Base-by-base conservation (phyloP, 2,329 filamentous ascomycete genomes). In the Colletotrichum filicis region DNA sequence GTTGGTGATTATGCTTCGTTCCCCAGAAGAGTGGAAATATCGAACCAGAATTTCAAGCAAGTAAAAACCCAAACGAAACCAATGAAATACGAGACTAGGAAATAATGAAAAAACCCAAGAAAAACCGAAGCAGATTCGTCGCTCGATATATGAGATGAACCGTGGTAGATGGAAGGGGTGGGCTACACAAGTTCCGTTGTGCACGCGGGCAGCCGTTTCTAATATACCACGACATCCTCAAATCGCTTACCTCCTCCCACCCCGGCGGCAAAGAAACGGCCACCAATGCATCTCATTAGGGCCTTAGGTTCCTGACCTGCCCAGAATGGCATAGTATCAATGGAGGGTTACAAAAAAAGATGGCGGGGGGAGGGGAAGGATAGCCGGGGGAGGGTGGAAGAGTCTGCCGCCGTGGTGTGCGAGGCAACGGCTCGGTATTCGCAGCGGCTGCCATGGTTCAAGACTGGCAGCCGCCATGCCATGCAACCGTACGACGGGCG, bases 81-180 rank as follows among this genome's bases (percentile, higher is more conserved):
- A 74, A 71, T 30, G 59, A 68, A 73, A 74, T 35, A 14, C 16
- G 58, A 62, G 46, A 49, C 57, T 22, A 70, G 30, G 63, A 72
- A 70, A 64, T 30, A 66, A 70, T 46, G 35, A 71, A 67, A 75
- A 75, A 58, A 75, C 56, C 58, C 55, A 67, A 76, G 76, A 74
- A 53, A 75, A 53, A 74, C 59, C 49, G 55, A 65, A 75, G 74
- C 68, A 60, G 32, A 28, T 30, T 60, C 53, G 58, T 68, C 66
- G 60, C 58, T 59, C 26, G 30, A 71, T 64, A 60, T 64, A 56
- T 55, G 46, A 71, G 42, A 74, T 56, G 52, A 71, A 59, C 62
- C 37, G 28, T 42, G n/a, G 42, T 35, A 28, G 42, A 32, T 30
- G 37, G 32, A 35, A 35, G 46, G 35, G 42, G 42, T 19, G 37